phyloP scores from a whole-genome alignment of 2,329 filamentous ascomycete species.

The Hypocrella siamensis region DNA sequence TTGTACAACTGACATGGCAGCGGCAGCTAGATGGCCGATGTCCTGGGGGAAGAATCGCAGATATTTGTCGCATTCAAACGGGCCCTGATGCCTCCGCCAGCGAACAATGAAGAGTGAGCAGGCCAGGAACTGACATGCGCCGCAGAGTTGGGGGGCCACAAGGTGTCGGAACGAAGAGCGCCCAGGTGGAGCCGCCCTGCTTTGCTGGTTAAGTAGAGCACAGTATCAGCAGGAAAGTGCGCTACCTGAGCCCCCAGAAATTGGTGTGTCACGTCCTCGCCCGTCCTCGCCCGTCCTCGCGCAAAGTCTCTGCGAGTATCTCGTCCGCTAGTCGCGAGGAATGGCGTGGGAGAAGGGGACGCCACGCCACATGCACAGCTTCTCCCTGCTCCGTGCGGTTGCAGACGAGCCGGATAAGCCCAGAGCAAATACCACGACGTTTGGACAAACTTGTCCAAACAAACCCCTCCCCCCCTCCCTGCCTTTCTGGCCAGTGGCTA shows the following conservation, averaged over 20 bases:
- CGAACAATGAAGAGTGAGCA: slow-evolving; percentile 15
- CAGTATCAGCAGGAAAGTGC: slow-evolving; percentile 18
- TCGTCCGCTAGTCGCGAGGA: neutral
- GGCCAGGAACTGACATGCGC: slow-evolving; percentile 10
- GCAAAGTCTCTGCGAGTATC: slow-evolving; percentile 18
- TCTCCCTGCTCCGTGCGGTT: neutral
- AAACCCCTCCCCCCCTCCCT: too few relatives aligned
- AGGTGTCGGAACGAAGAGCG: slow-evolving; percentile 3
- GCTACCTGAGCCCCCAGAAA: slow-evolving; percentile 16
- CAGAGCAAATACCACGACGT: too few relatives aligned
- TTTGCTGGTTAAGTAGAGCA: slow-evolving; percentile 16
- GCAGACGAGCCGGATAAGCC: too few relatives aligned
- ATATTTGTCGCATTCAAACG: too few relatives aligned
- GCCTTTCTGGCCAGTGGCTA: too few relatives aligned
- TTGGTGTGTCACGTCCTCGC: slow-evolving; percentile 21
- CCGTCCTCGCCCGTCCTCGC: slow-evolving; percentile 20
- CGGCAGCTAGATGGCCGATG: too few relatives aligned
- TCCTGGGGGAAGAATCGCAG: too few relatives aligned
- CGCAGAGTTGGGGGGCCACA: slow-evolving; percentile 12
- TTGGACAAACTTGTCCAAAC: too few relatives aligned
- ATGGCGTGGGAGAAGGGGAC: neutral
- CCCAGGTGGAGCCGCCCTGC: neutral
- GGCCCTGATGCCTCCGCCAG: too few relatives aligned
- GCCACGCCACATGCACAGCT: neutral
- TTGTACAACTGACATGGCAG: too few relatives aligned